Percentiles rank a stretch among this genome's conserved stretches.
Evolutionary conservation across 2,329 filamentous ascomycete genomes (phyloP).

Genomic region (Paecilomyces sp.): DNA sequence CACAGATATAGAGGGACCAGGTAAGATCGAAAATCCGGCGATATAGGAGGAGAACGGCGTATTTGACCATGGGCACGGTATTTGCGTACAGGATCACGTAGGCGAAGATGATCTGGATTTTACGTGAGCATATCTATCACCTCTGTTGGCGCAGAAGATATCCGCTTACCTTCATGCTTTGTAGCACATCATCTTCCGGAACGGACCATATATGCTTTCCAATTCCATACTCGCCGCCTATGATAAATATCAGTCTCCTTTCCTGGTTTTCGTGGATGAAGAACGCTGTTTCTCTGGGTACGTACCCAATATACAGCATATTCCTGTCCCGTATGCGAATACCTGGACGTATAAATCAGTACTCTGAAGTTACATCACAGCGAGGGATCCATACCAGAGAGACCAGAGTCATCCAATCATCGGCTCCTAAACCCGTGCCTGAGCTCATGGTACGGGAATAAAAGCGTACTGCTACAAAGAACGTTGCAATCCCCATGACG

Average conservation of each 20-base stretch:
- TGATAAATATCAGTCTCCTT: background rate
- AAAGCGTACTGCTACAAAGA: constrained; percentile 4
- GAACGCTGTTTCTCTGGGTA: too few species aligned
- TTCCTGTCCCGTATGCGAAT: background rate
- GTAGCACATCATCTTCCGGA: constrained; percentile 5
- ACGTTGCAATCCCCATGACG: constrained; percentile 4
- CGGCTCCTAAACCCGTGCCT: constrained; percentile 2
- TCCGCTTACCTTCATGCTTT: background rate
- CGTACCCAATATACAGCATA: constrained; percentile 3
- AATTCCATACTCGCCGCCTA: constrained; percentile 8
- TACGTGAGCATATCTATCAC: background rate
- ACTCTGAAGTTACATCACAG: background rate
- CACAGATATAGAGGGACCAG: constrained; percentile 14
- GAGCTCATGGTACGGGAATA: constrained; percentile 4
- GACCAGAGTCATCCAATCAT: constrained; percentile 2
- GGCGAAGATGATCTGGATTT: constrained; percentile 18
- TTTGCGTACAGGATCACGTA: constrained; percentile 24
- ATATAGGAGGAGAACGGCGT: constrained; percentile 26
- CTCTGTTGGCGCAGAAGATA: background rate
- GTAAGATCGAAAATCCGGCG: constrained; percentile 23
- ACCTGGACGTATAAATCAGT: background rate
- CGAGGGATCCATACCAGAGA: background rate
- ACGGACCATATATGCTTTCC: constrained; percentile 10
- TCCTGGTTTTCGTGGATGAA: background rate
- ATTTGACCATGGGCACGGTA: constrained; percentile 21